Evolutionary conservation across 495 filamentous ascomycete genomes (phyloP), one percentile per base, ranked within the genome.

Genomic region (Sporormia fimetaria): DNA sequence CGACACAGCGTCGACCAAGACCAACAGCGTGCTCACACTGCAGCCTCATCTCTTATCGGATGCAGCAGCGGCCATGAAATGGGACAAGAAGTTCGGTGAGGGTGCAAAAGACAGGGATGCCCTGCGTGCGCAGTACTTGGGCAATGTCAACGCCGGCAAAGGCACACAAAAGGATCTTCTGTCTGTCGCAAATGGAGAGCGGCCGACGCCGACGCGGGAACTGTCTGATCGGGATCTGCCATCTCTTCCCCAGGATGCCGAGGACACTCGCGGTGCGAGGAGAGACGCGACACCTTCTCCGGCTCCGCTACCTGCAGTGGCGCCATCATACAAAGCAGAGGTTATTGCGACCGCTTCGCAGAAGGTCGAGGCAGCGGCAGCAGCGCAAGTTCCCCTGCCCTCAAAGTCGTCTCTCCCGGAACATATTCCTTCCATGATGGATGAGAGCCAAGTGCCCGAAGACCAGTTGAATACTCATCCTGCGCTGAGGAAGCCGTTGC

Each of bases 51-150:
- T 96, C 36, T 62, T 93, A 54, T 88, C 69, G 40, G 90, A 90
- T 54, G 92, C 87, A 12, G 86, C 80, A 11, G 80, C 86, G 17
- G 90, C 90, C 8, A 81, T 98, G 78, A 88, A 94, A 59, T 98
- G 90, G 90, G 83, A 88, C 7, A 84, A 69, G 56, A 78, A 78
- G 41, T 90, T 86, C 49, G 88, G 49, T 92, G 56, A 88, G 86
- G 63, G 75, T 47, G 88, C 47, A 17, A 44, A 40, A 12, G 51
- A 98, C 55, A 87, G 87, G 60, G 76, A 90, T 54, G 70, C 76
- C 2, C 80, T 90, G 42, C 70, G 84, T 11, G 75, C 78, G 31
- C 77, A 81, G 15, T 96, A 95, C 62, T 69, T 96, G 7, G 75
- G 72, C 9, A 69, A 92, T 54, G 62, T 60, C 18, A 76, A 70